phyloP scores from a whole-genome alignment of 2,329 filamentous ascomycete species.

The Aspergillus piperis region DNA sequence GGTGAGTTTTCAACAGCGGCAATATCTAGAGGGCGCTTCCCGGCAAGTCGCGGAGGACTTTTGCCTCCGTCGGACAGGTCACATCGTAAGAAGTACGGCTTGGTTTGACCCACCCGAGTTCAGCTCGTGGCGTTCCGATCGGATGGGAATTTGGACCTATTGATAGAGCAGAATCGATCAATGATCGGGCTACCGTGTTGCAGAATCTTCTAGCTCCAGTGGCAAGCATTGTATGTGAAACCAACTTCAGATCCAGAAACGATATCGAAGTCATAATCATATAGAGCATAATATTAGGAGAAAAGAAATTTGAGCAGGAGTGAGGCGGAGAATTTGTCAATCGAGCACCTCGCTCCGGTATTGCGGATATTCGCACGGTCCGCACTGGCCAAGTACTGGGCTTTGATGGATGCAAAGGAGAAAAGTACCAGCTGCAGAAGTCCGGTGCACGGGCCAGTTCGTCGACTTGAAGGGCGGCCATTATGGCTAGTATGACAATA shows the following conservation, averaged over 20 bases:
- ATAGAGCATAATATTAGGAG: background rate
- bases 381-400: background rate
- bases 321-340: slow-evolving; percentile 12
- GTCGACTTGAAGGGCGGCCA: background rate
- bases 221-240: background rate
- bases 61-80: background rate
- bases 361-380: background rate
- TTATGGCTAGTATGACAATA: background rate
- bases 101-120: background rate
- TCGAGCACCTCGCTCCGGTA: background rate
- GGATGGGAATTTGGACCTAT: background rate
- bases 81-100: background rate
- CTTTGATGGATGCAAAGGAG: background rate
- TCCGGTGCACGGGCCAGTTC: background rate
- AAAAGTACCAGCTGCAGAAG: background rate
- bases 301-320: background rate
- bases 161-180: background rate
- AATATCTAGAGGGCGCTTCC: background rate
- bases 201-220: too few relatives aligned
- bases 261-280: background rate
- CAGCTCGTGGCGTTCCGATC: slow-evolving; percentile 3
- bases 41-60: background rate
- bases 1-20: background rate
- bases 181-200: background rate
- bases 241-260: background rate